phyloP scores from a whole-genome alignment of 2,329 filamentous ascomycete genomes.

The Dothistroma septosporum region DNA sequence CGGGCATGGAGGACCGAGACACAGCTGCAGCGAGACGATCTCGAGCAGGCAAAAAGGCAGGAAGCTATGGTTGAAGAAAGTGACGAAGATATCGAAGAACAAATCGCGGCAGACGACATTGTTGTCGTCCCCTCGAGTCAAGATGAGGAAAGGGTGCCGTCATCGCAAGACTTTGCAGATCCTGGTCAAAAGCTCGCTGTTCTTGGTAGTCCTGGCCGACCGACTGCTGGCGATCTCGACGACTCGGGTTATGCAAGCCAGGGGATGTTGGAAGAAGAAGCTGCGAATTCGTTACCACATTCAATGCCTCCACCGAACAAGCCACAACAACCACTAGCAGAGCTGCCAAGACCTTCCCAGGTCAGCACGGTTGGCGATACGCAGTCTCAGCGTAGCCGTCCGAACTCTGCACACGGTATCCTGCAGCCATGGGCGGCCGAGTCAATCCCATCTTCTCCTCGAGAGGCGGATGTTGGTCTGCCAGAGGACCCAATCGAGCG shows the following conservation, averaged over 20 bases:
- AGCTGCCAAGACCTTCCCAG: conserved; percentile 8
- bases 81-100: conserved; percentile 1
- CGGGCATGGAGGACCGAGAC: conserved; percentile 16
- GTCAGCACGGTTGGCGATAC: conserved; percentile 12
- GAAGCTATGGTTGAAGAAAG: not conserved
- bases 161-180: not conserved
- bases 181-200: not conserved
- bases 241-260: conserved; percentile 7
- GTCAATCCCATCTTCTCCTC: conserved; percentile 1
- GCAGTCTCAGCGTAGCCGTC: conserved; percentile 4
- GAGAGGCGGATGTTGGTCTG: not conserved
- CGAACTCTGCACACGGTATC: conserved; percentile 2
- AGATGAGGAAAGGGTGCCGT: conserved; percentile 3
- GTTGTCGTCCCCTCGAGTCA: conserved; percentile 12
- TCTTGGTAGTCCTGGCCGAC: not conserved
- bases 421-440: not conserved
- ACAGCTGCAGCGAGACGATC: conserved; percentile 10
- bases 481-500: not conserved
- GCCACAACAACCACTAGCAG: not conserved
- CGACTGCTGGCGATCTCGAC: not conserved
- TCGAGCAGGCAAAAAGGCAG: not conserved
- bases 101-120: not conserved
- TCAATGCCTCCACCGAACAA: not conserved
- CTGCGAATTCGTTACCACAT: not conserved
- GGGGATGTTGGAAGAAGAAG: not conserved